Evolutionary conservation across 345 rosid genomes (phyloP), one percentile per base, ranked within the genome.

Genomic region (Syzygium grande): DNA sequence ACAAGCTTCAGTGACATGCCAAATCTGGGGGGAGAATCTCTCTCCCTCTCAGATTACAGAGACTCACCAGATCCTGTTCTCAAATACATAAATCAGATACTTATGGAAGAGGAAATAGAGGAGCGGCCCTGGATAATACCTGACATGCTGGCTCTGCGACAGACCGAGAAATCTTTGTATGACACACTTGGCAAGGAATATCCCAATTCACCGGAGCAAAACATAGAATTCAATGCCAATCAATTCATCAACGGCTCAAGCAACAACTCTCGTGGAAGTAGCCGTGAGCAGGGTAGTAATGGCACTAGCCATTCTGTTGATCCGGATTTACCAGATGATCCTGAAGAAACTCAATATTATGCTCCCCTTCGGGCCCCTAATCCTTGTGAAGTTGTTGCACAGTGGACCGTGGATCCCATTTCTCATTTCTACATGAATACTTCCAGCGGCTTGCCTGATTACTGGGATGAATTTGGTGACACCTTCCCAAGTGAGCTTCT

Each of bases 31-130:
- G 87, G 87, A 38, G 89, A 51, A 7, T 84, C 92, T 53, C 38
- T 53, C 54, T 51, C 38, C 30, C 87, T 96, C 91, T 55, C 91
- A 9, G 94, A 91, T 68, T 95, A 93, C 85, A 90, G 87, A 52
- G 91, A 92, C 14, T 93, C 92, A 41, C 87, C 93, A 1, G 95
- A 95, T 43, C 87, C 94, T 2, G 91, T 95, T 41, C 93, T 95
- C 89, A 92, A 87, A 88, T 96, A 94, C 89, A 92, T 96, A 29
- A 91, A 85, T 86, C 94, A 93, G 93, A 85, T 95, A 84, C 97
- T 95, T 22, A 90, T 96, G 98, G 98, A 96, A 87, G 98, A 95
- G 93, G 93, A 91, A 88, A 87, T 93, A 89, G 94, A 90, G 27
- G 93, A 90, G 88, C 92, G 91, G 56, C 95, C 96, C 6, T 89